Percentiles rank a stretch among this genome's conserved stretches.
These are phyloP conservation scores for Aspergillus nidulans DNA, from an alignment of 495 filamentous ascomycete species.

Conservation along the genomic window DNA sequence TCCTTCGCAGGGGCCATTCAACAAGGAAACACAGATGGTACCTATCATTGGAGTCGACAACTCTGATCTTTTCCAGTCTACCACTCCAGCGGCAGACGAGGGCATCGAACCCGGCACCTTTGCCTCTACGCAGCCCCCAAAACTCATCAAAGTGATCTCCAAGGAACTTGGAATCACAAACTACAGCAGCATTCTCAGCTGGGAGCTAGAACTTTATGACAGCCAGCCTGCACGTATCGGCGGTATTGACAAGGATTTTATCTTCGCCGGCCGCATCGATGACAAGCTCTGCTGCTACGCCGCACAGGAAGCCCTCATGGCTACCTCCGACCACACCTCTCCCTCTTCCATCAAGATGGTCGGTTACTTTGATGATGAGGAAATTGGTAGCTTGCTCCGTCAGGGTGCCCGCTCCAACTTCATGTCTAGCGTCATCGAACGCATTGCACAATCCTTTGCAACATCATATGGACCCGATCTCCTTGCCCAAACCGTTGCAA, in stretches of 20 bases:
- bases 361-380: constrained; percentile 92
- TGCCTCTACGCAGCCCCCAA: constrained; percentile 71
- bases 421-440: constrained; percentile 71
- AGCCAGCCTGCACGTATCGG: constrained; percentile 78
- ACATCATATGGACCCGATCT: constrained; percentile 57
- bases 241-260: constrained; percentile 87
- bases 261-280: constrained; percentile 92
- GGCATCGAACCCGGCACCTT: constrained; percentile 56
- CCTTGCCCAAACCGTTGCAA: constrained; percentile 79
- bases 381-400: constrained; percentile 84
- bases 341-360: constrained; percentile 72
- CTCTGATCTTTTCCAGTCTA: constrained; percentile 47
- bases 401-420: constrained; percentile 91
- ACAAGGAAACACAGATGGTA: constrained; percentile 89
- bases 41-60: constrained; percentile 89
- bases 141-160: constrained; percentile 78
- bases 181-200: constrained; percentile 72
- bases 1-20: constrained; percentile 70
- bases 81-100: constrained; percentile 20
- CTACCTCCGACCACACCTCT: constrained; percentile 50
- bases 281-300: constrained; percentile 96
- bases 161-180: constrained; percentile 66
- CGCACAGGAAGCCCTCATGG: constrained; percentile 79
- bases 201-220: constrained; percentile 98
- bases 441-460: constrained; percentile 69